Percentiles rank a stretch among this genome's conserved stretches.
Evolutionary conservation across 768 basidiomycete species (phyloP).

Genomic region (Nidula microcarpa): DNA sequence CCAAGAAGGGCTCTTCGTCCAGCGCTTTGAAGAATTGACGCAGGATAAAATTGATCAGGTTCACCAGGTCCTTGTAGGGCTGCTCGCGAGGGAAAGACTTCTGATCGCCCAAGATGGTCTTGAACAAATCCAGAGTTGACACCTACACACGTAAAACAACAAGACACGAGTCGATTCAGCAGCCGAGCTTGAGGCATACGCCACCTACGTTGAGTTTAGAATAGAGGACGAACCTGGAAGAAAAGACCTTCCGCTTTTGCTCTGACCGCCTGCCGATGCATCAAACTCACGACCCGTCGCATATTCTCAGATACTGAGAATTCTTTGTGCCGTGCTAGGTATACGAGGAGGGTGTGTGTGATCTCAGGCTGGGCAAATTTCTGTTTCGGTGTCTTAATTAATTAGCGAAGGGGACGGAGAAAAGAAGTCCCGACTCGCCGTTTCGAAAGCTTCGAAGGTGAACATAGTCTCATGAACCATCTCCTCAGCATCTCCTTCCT

Average conservation of each 20-base stretch:
- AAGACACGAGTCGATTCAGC: constrained; percentile 8
- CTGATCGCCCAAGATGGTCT: constrained; percentile 78
- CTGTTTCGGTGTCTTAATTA: constrained; percentile 35
- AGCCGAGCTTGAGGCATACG: constrained; percentile 8
- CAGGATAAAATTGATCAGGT: constrained; percentile 82
- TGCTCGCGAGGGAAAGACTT: constrained; percentile 75
- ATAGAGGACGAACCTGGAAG: constrained; percentile 70
- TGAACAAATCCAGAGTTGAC: constrained; percentile 86
- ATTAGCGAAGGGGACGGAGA: constrained; percentile 1
- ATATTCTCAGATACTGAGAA: constrained; percentile 78
- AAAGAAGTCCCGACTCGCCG: constrained; percentile 44
- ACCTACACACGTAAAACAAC: constrained; percentile 49
- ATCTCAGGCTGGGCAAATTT: constrained; percentile 89
- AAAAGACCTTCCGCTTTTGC: constrained; percentile 93
- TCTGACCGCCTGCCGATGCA: constrained; percentile 88
- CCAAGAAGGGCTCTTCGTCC: constrained; percentile 78
- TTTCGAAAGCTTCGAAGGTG: constrained; percentile 89
- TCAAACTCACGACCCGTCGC: constrained; percentile 83
- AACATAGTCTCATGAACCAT: constrained; percentile 82
- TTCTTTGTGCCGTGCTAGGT: constrained; percentile 81
- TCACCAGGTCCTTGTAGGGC: constrained; percentile 78
- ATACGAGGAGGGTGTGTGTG: constrained; percentile 77
- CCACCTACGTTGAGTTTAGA: constrained; percentile 12
- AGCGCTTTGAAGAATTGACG: constrained; percentile 94
- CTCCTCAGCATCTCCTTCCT: constrained; percentile 53